These are phyloP conservation scores for Pichia sporocuriosa DNA, from an alignment of 805 yeast genomes.

Conservation along the genomic window DNA sequence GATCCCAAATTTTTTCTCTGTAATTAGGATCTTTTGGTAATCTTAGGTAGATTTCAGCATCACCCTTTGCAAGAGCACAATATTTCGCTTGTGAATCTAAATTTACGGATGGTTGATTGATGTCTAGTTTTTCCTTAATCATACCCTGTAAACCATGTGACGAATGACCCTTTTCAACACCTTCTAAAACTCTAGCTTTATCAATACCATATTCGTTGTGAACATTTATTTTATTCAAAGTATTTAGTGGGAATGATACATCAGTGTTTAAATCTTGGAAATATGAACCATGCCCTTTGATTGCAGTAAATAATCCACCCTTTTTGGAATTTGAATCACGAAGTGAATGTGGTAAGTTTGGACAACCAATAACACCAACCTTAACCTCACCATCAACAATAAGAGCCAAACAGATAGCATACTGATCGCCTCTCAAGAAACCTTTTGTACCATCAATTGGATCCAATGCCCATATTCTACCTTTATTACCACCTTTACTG, in stretches of 20 bases:
- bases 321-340: constrained; percentile 31
- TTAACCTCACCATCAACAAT: constrained; percentile 80
- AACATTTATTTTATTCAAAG: constrained; percentile 40
- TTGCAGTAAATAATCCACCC: constrained; percentile 76
- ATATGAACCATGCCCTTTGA: constrained; percentile 61
- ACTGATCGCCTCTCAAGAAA: constrained; percentile 90
- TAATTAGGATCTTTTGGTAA: constrained; percentile 72
- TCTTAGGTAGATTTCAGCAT: constrained; percentile 87
- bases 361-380: constrained; percentile 94
- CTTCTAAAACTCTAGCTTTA: constrained; percentile 72
- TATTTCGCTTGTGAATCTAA: constrained; percentile 96
- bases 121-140: constrained; percentile 59
- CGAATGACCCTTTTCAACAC: constrained; percentile 93
- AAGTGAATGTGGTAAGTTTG: constrained; percentile 64
- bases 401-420: constrained; percentile 90
- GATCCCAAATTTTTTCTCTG: constrained; percentile 97
- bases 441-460: constrained; percentile 99
- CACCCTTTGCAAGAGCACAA: constrained; percentile 84
- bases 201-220: constrained; percentile 38
- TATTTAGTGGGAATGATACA: constrained; percentile 33
- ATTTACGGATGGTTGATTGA: constrained; percentile 55
- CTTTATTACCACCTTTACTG: constrained; percentile 68
- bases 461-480: constrained; percentile 94
- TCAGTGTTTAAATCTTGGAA: constrained; percentile 37
- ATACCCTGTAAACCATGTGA: constrained; percentile 78